Conservation (phyloP, 1,284 basidiomycete genomes). For the Cryptococcus sp. region DNA sequence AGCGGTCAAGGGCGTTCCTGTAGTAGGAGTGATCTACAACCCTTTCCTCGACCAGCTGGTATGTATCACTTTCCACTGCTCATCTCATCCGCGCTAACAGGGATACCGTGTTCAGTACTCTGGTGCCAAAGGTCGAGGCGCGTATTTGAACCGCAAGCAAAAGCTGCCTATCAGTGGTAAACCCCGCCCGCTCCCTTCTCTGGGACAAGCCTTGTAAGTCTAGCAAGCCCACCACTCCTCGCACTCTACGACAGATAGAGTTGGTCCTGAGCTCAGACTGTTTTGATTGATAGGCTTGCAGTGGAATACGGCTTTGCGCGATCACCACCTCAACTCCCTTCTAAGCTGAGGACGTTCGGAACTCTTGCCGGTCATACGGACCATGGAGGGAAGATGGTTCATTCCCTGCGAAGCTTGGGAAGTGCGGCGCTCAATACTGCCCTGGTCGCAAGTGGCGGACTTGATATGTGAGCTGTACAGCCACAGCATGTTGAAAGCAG, state of each 20-base stretch:
- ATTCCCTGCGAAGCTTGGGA: conserved; percentile 79
- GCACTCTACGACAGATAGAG: neutral
- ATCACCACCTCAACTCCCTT: conserved; percentile 66
- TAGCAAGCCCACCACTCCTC: neutral
- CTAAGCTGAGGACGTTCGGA: conserved; percentile 72
- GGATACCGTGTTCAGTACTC: conserved; percentile 59
- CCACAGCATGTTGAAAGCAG: neutral
- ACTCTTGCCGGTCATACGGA: conserved; percentile 74
- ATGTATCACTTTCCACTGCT: conserved; percentile 21
- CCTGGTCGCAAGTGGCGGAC: conserved; percentile 76
- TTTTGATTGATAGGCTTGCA: conserved; percentile 58
- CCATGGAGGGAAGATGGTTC: conserved; percentile 78
- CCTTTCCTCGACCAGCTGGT: conserved; percentile 84
- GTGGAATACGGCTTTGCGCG: conserved; percentile 86
- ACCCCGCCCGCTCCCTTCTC: conserved; percentile 68
- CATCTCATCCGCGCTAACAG: neutral
- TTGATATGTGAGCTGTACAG: conserved; percentile 66
- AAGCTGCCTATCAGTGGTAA: conserved; percentile 71
- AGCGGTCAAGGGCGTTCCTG: conserved; percentile 74
- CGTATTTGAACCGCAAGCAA: conserved; percentile 66
- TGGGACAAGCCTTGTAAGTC: conserved; percentile 70
- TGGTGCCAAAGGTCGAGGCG: conserved; percentile 74
- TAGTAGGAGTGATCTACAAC: conserved; percentile 89
- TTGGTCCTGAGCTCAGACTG: too few species aligned
- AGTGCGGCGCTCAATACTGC: conserved; percentile 83